phyloP scores from a whole-genome alignment of 345 rosid genomes.

The Melastoma malabathricum region DNA sequence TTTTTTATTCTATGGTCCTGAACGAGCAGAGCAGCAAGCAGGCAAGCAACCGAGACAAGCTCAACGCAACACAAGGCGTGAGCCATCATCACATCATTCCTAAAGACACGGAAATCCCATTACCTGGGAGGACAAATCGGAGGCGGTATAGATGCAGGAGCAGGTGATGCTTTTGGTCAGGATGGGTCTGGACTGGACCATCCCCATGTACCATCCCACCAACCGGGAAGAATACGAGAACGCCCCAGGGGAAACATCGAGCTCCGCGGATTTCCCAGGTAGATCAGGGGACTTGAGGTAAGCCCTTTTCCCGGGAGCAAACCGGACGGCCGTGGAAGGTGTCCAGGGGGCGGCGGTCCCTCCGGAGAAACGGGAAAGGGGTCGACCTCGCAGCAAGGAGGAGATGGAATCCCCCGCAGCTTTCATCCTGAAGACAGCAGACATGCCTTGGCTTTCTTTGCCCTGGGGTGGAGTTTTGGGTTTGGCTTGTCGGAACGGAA shows the following conservation, averaged over 20 bases:
- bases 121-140: constrained; percentile 93
- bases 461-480: too few species aligned
- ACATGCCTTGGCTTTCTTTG: too few species aligned
- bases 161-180: constrained; percentile 63
- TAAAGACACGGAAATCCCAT: too few species aligned
- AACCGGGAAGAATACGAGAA: constrained; percentile 26
- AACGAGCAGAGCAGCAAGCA: too few species aligned
- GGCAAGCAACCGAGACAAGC: too few species aligned
- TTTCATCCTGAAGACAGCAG: too few species aligned
- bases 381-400: neutral
- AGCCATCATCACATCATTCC: too few species aligned
- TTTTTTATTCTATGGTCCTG: too few species aligned
- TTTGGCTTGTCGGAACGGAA: too few species aligned
- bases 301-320: constrained; percentile 11
- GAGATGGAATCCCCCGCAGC: too few species aligned
- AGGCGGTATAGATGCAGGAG: constrained; percentile 61
- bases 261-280: constrained; percentile 22
- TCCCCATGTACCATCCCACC: constrained; percentile 70
- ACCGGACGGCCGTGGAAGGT: constrained; percentile 9
- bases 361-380: neutral
- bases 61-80: too few species aligned
- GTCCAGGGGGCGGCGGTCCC: constrained; percentile 2
- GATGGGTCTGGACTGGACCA: constrained; percentile 75
- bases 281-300: constrained; percentile 11
- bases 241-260: constrained; percentile 15